Percentiles rank a stretch among this genome's conserved stretches.
Evolutionary conservation across 176 grass and related monocot species (phyloP).

Genomic region (Bothriochloa decipiens): DNA sequence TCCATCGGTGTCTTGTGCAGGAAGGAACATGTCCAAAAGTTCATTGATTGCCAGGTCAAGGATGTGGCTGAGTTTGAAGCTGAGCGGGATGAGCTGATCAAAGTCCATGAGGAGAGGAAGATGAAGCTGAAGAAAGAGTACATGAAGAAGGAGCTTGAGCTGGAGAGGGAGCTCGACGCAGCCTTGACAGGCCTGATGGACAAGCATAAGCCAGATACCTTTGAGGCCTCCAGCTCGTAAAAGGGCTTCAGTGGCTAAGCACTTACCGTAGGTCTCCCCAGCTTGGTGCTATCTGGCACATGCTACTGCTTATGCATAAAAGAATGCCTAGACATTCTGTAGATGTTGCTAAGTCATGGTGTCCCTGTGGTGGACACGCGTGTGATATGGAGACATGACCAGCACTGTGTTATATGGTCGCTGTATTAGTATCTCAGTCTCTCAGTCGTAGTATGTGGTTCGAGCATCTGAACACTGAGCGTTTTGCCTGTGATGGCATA

Average conservation of each 20-base stretch:
- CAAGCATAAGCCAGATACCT: conserved; percentile 61
- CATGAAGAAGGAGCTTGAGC: conserved; percentile 66
- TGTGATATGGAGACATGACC: conserved; percentile 20
- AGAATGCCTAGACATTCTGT: background rate
- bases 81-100: conserved; percentile 59
- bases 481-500: background rate
- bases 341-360: background rate
- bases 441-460: background rate
- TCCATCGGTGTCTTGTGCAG: conserved; percentile 29
- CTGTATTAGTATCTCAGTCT: background rate
- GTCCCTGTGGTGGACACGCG: background rate
- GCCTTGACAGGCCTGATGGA: conserved; percentile 64
- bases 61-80: conserved; percentile 57
- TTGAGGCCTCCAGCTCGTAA: conserved; percentile 54
- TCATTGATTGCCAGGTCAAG: conserved; percentile 70
- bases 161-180: conserved; percentile 56
- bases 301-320: background rate
- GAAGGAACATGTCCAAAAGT: conserved; percentile 58
- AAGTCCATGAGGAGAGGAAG: conserved; percentile 54
- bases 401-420: background rate
- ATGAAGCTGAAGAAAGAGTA: conserved; percentile 54
- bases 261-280: background rate
- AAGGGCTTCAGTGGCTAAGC: background rate
- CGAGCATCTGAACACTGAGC: background rate
- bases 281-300: background rate